Conservation (phyloP, 441 rosid species). For the Pelargonium myrrhifolium region DNA sequence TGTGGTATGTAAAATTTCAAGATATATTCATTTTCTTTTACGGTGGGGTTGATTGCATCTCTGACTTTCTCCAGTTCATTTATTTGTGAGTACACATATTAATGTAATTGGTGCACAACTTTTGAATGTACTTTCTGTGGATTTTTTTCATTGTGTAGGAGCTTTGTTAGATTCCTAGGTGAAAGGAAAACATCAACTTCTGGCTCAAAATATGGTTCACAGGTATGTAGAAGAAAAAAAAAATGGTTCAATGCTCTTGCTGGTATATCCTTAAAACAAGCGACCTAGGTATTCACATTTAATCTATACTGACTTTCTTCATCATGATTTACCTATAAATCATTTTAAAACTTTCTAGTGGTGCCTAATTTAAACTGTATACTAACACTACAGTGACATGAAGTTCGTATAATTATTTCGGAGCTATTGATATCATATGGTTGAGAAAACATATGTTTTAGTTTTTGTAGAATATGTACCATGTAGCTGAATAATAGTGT, state of each 20-base stretch:
- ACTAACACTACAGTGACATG: background rate
- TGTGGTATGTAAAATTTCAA: background rate
- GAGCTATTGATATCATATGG: background rate
- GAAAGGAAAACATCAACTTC: slow-evolving; percentile 65
- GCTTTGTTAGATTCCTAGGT: slow-evolving; percentile 70
- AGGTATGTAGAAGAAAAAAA: slow-evolving; percentile 38
- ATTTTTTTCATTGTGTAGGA: slow-evolving; percentile 38
- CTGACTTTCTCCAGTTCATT: background rate
- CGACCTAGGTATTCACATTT: too few relatives aligned
- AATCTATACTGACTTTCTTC: too few relatives aligned
- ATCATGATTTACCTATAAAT: too few relatives aligned
- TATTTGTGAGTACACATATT: background rate
- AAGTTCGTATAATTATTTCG: background rate
- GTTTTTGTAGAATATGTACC: background rate
- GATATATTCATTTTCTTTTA: background rate
- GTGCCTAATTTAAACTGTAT: background rate
- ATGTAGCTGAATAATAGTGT: background rate
- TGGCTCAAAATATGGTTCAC: slow-evolving; percentile 73
- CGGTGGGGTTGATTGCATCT: background rate
- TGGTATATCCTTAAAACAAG: background rate
- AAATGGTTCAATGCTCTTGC: background rate
- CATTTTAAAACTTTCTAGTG: too few relatives aligned
- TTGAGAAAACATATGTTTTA: background rate
- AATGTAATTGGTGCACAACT: background rate
- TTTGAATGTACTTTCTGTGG: slow-evolving; percentile 16